Base-by-base conservation (phyloP, 345 rosid genomes). In the Pelargonium nanum region DNA sequence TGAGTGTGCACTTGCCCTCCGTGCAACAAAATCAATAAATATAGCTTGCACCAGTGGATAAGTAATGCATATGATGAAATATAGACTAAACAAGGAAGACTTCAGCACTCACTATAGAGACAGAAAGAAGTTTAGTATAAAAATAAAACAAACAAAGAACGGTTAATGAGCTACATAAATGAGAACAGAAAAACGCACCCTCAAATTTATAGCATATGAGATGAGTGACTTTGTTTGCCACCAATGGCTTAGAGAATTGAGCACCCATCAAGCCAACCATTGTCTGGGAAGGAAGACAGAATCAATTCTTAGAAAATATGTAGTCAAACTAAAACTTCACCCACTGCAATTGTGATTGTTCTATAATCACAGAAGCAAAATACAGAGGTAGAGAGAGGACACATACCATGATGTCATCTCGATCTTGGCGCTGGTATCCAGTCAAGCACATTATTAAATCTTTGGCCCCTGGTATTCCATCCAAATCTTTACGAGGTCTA, bases 221-320 rank as follows among this genome's bases (percentile, higher is more conserved):
- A 83, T 94, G 97, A 3, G 99, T 90, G 19, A 85, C 86, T 73
- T 79, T 83, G 78, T 77, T 86, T 19, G 97, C 99, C 54, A 83
- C 89, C 74, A 94, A 65, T 0, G 97, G 96, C 77, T 90, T 94
- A 6, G 91, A 90, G 80, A 90, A 90, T 34, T 80, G 82, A 19
- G 87, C 95, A 30, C 99, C 97, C 95, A 94, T 90, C 79, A 94
- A 69, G 60, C 75, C 63, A 65, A 90, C 99, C 99, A 94, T 90
- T 20, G 83, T 74, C 99, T 94, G 79, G 28, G 55, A 76, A 60
- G 56, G 8, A 62, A 70, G 17, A 0, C 45, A 60, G 34, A 44
- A 32, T 26, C 22, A 21, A 24, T 15, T 21, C 26, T 3, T 22
- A 21, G 22, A 23, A 12, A 56, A 24, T 56, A 56, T 22, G 22